A percentile compares a stretch with the other conserved stretches of the same genome.
These are phyloP conservation scores for Globisporangium recalcitrans DNA, from an alignment of 352 stramenopile genomes.

Conservation along the genomic window DNA sequence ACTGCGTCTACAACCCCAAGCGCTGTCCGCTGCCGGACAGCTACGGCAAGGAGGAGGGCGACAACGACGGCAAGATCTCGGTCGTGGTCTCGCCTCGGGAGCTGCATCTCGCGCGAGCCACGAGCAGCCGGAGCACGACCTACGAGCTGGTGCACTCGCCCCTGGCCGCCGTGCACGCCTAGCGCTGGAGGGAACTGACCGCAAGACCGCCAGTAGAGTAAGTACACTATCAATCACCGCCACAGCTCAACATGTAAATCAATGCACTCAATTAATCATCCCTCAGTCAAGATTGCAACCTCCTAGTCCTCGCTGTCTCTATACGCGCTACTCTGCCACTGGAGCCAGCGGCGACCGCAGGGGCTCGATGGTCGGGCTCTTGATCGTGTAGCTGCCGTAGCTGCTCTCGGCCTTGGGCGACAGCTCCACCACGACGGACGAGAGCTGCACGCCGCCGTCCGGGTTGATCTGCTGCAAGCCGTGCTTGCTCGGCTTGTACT, in stretches of 20 bases:
- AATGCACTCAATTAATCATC: not conserved
- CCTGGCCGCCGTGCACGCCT: not conserved
- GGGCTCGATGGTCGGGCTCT: constrained; percentile 8
- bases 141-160: constrained; percentile 7
- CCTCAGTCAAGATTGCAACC: not conserved
- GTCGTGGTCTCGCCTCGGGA: constrained; percentile 3
- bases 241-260: not conserved
- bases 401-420: constrained; percentile 4
- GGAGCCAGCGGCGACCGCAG: not conserved
- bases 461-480: not conserved
- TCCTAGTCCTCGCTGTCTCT: not conserved
- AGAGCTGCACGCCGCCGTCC: not conserved
- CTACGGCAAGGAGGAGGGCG: constrained; percentile 13
- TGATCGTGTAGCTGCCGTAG: not conserved
- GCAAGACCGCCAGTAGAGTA: not conserved
- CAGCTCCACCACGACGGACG: not conserved
- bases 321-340: not conserved
- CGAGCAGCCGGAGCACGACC: not conserved
- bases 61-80: not conserved
- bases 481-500: constrained; percentile 22
- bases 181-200: not conserved
- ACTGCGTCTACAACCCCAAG: constrained; percentile 47
- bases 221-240: not conserved
- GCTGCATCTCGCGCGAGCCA: not conserved
- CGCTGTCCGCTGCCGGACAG: constrained; percentile 27